Base-by-base conservation (phyloP, 306 rosid species). In the Parietaria judaica region DNA sequence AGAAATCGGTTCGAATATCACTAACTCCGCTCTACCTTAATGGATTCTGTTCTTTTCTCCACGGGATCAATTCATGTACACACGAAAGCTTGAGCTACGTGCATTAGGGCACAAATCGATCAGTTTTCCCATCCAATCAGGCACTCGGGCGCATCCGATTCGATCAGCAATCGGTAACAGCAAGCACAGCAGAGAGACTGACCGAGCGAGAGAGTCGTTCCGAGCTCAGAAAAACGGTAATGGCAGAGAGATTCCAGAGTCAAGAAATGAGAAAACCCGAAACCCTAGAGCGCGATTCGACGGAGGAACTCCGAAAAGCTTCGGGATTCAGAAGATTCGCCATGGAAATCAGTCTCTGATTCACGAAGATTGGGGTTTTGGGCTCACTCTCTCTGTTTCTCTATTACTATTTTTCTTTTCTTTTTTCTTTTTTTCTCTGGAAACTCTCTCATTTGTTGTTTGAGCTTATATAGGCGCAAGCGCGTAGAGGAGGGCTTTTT, bases 241-340 rank as follows among this genome's bases (percentile, higher is more conserved):
- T 3, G 31, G 47, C 38, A 58, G 11, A 44, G 14, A 36, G 31
- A 54, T 44, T 48, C 64, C 10, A 41, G 45, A 41, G 16, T 14
- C 36, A 36, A 11, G 39, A 39, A 13, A 23, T 16, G 14, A 43
- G 16, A 47, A 68, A 36, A 49, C 53, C 9, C 35, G 66, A 84
- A 82, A 88, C 94, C 96, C 96, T 89, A 85, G 78, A 84, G 69
- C 73, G 67, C 51, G 66, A 38, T 74, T 52, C 36, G 61, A 4
- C 48, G 14, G 36, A 75, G 14, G 36, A 75, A 51, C 76, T 58
- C 14, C 31, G 39, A 5, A 3, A 38, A 8, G 60, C 6, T 66
- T 53, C 36, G 3, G 56, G 47, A 23, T 6, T 59, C 2, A 17
- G 44, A 35, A 60, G 49, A 31, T 36, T 51, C 55, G 31, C 61